These are phyloP conservation scores for Ceratobasidium sp. DNA, from an alignment of 1,284 basidiomycete species.

Conservation along the genomic window DNA sequence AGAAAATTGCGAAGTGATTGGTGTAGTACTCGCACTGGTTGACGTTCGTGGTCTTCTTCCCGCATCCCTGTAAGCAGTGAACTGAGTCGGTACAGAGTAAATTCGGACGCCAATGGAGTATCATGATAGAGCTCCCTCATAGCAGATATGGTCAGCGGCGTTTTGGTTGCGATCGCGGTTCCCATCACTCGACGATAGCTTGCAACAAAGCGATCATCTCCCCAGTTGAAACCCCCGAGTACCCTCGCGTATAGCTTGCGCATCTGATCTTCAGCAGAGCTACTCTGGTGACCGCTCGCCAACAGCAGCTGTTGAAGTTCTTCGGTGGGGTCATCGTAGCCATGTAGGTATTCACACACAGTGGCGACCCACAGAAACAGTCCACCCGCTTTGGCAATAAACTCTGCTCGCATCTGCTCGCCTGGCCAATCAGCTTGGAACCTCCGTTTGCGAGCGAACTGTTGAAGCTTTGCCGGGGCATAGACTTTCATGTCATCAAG, in stretches of 20 bases:
- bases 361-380: no score
- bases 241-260: no score
- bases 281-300: no score
- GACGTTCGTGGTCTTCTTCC: not conserved
- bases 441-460: not conserved
- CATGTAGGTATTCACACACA: conserved; percentile 50
- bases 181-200: conserved; percentile 23
- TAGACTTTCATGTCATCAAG: not conserved
- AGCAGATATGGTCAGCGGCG: conserved; percentile 16
- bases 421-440: not conserved
- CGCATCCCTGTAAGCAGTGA: conserved; percentile 26
- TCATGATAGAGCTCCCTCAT: conserved; percentile 10
- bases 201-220: conserved; percentile 22
- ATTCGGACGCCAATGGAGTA: not conserved
- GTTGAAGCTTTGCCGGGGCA: not conserved
- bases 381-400: conserved; percentile 47
- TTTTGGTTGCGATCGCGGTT: conserved; percentile 4
- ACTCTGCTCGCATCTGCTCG: not conserved
- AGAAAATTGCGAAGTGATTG: no score
- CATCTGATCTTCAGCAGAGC: no score
- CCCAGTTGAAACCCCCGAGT: conserved; percentile 23
- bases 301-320: conserved; percentile 46
- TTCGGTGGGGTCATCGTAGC: conserved; percentile 43
- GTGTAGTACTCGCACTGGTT: conserved; percentile 18
- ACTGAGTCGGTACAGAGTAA: conserved; percentile 3